Evolutionary conservation across 2,329 filamentous ascomycete species (phyloP), one percentile per base, ranked within the genome.

Genomic region (Botryotinia calthae): DNA sequence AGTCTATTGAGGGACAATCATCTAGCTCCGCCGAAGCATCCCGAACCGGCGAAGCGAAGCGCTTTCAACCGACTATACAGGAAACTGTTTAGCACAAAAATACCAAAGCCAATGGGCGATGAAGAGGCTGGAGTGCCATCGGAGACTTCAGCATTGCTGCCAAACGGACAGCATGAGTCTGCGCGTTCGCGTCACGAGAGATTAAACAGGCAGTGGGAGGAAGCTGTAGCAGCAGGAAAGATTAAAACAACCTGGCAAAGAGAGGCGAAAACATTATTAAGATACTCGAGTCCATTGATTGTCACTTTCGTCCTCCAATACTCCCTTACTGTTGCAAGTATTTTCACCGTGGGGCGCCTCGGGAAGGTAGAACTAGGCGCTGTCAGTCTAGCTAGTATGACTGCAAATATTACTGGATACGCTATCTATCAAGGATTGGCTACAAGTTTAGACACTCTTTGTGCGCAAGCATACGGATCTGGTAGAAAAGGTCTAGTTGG

Each of bases 171-270:
- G 18, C 78, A 80, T 71, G 82, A 82, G 28, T 85, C 86, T 76
- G 84, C 84, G 18, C 34, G 83, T 83, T 56, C 84, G 84, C 72
- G 84, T 83, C 83, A 86, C 7, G 88, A 89, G 63, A 85, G 87
- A 69, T 85, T 95, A 68, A 88, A 91, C 77, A 87, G 89, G 78
- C 91, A 93, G 79, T 97, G 94, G 94, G 91, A 95, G 75, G 92
- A 94, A 75, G 95, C 95, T 0, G 92, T 98, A 18, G 87, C 89
- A 0, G 88, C 91, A 0, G 94, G 94, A 18, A 88, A 90, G 79
- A 95, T 98, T 76, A 90, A 91, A 70, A 98, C 95, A 7, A 97
- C 94, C 8, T 98, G 95, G 94, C 91, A 92, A 82, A 89, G 95
- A 75, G 95, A 98, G 84, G 86, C 92, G 59, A 94, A 95, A 83